phyloP scores from a whole-genome alignment of 1,284 basidiomycete genomes.

The Irpex lacteus region DNA sequence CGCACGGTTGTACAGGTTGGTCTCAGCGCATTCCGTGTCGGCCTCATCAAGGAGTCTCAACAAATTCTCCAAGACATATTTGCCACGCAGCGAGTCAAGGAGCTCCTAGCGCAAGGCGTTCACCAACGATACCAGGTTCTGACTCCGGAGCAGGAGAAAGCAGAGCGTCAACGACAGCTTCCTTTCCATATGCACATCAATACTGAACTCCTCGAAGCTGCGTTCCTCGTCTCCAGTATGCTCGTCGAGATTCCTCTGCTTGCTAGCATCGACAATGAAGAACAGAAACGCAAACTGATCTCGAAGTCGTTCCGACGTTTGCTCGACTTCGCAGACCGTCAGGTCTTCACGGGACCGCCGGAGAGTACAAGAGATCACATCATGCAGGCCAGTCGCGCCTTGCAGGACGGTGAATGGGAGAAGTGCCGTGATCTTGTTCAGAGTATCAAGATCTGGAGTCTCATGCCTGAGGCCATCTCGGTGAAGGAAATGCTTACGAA shows the following conservation, averaged over 20 bases:
- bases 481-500: constrained; percentile 94
- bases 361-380: constrained; percentile 99
- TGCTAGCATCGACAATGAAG: constrained; percentile 92
- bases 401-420: constrained; percentile 98
- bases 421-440: constrained; percentile 90
- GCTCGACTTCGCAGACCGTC: constrained; percentile 95
- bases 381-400: constrained; percentile 97
- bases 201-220: constrained; percentile 95
- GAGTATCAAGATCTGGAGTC: constrained; percentile 96
- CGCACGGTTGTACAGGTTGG: constrained; percentile 97
- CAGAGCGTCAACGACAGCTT: constrained; percentile 92
- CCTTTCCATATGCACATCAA: constrained; percentile 99
- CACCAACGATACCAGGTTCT: constrained; percentile 87
- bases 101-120: constrained; percentile 95
- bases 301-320: constrained; percentile 95
- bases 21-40: constrained; percentile 93
- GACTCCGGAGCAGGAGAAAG: constrained; percentile 94
- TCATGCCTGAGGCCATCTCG: constrained; percentile 87
- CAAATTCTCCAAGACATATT: constrained; percentile 95
- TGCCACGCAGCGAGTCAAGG: constrained; percentile 93
- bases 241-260: constrained; percentile 95
- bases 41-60: constrained; percentile 94
- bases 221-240: constrained; percentile 98
- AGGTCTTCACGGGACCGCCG: constrained; percentile 97
- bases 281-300: constrained; percentile 87